Conservation (phyloP, 2,329 filamentous ascomycete genomes). For the Verticillium zaregamsianum region DNA sequence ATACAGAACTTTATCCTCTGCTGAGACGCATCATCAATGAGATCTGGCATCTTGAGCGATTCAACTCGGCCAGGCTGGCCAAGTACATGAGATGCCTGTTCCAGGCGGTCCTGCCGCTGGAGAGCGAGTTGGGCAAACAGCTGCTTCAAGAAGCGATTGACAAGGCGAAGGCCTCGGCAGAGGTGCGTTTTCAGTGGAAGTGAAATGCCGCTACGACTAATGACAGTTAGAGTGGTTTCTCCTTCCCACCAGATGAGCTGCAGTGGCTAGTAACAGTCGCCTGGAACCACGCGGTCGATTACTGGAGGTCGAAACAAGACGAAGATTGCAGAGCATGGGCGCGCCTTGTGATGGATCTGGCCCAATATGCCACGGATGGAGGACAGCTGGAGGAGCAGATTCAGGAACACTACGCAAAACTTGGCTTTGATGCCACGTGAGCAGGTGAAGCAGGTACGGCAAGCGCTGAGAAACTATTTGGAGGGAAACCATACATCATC, state of each 20-base stretch:
- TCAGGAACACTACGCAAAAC: constrained; percentile 18
- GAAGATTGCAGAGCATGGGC: constrained; percentile 57
- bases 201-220: neutral
- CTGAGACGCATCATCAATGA: constrained; percentile 68
- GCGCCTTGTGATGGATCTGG: constrained; percentile 56
- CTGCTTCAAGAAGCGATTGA: constrained; percentile 60
- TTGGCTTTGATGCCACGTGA: neutral
- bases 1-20: constrained; percentile 43
- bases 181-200: constrained; percentile 30
- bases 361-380: constrained; percentile 53
- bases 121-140: constrained; percentile 51
- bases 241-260: constrained; percentile 63
- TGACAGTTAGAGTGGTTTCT: constrained; percentile 2
- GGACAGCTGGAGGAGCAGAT: constrained; percentile 40
- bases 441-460: neutral
- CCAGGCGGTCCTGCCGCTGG: constrained; percentile 56
- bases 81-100: constrained; percentile 79
- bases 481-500: neutral
- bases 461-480: neutral
- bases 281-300: constrained; percentile 62
- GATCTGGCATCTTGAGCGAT: constrained; percentile 53
- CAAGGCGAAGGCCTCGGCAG: constrained; percentile 45
- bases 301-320: constrained; percentile 49
- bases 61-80: constrained; percentile 57
- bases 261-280: constrained; percentile 70